Percentiles rank a stretch among this genome's conserved stretches.
Evolutionary conservation across 2,329 filamentous ascomycete genomes (phyloP).

Genomic region (Aspergillus ruber): DNA sequence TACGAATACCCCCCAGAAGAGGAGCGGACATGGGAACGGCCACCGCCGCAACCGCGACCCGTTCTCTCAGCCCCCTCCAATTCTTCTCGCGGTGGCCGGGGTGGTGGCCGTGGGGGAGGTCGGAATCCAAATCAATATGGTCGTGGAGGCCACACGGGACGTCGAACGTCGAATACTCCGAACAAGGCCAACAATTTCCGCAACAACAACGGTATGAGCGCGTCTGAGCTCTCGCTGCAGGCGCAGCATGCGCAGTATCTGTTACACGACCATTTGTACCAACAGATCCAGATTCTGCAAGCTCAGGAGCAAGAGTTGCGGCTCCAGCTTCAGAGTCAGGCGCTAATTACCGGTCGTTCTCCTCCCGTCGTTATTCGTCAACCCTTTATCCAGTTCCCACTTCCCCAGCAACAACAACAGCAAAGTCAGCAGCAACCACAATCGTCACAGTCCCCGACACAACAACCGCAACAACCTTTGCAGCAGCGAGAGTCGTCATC

Average conservation of each 20-base stretch:
- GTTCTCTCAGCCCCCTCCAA: slow-evolving; percentile 40
- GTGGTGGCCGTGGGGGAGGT: slow-evolving; percentile 45
- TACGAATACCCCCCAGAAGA: slow-evolving; percentile 85
- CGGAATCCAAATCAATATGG: slow-evolving; percentile 44
- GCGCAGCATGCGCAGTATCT: slow-evolving; percentile 43
- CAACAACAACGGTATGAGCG: slow-evolving; percentile 30
- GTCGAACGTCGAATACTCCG: slow-evolving; percentile 54
- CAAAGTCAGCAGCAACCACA: background rate
- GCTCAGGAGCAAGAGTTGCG: slow-evolving; percentile 46
- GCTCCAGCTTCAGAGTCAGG: slow-evolving; percentile 42
- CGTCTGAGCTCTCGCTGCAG: slow-evolving; percentile 35
- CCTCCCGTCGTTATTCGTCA: slow-evolving; percentile 37
- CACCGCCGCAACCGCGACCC: slow-evolving; percentile 50
- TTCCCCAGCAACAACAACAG: slow-evolving; percentile 27
- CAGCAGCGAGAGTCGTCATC: background rate
- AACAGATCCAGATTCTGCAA: slow-evolving; percentile 46
- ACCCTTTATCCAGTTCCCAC: slow-evolving; percentile 36
- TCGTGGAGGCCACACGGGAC: slow-evolving; percentile 41
- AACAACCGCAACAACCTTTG: slow-evolving; percentile 15
- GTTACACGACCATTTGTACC: slow-evolving; percentile 44
- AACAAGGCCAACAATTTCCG: slow-evolving; percentile 36
- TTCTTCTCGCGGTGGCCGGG: slow-evolving; percentile 43
- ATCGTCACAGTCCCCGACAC: background rate
- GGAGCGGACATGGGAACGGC: slow-evolving; percentile 50
- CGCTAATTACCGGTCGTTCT: slow-evolving; percentile 33